A percentile compares a stretch with the other conserved stretches of the same genome.
Conservation (phyloP, 331 rosid species). For the Ulmus americana region DNA sequence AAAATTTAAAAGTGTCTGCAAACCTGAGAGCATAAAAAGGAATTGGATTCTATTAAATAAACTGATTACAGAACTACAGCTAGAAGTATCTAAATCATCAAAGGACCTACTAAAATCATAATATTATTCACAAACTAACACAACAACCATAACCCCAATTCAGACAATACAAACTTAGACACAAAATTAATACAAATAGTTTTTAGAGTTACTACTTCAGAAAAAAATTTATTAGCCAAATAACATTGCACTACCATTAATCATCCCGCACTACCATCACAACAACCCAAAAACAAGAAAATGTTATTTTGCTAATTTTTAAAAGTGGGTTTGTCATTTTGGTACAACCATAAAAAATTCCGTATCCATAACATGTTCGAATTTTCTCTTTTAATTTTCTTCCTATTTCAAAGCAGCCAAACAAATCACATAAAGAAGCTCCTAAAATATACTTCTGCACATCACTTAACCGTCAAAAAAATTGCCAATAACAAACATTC, state of each 20-base stretch:
- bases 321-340: too few species aligned
- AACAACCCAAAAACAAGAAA: not conserved
- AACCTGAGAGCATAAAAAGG: conserved; percentile 50
- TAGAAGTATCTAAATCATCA: conserved; percentile 15
- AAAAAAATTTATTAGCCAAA: not conserved
- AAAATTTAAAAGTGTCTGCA: conserved; percentile 63
- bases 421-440: not conserved
- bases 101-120: conserved; percentile 1
- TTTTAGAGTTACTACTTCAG: not conserved
- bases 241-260: not conserved
- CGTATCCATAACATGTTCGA: too few species aligned
- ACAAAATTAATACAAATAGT: too few species aligned
- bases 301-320: too few species aligned
- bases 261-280: too few species aligned
- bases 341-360: too few species aligned
- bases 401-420: not conserved
- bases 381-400: not conserved
- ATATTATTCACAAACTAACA: not conserved
- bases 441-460: too few species aligned
- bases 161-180: not conserved
- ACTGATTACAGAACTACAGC: not conserved
- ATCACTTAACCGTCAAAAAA: not conserved
- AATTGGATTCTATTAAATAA: not conserved
- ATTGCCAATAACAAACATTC: not conserved
- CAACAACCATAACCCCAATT: not conserved